phyloP scores from a whole-genome alignment of 208 protist species.

The Trypanosomatidae sp. region DNA sequence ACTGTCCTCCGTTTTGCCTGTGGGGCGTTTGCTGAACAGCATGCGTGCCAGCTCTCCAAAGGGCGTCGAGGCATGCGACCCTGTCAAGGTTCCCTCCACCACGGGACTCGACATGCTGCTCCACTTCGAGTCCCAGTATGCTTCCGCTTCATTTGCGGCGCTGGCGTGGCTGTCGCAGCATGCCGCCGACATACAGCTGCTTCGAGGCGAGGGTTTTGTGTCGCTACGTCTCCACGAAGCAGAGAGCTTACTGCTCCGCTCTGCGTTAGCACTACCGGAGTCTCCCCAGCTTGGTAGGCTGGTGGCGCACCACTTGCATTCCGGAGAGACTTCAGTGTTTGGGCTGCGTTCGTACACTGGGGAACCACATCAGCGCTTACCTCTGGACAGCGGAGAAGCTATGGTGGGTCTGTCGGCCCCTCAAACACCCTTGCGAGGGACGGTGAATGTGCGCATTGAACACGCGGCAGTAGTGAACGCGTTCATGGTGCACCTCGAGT shows the following conservation, averaged over 20 bases:
- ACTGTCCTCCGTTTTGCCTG: constrained; percentile 2
- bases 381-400: background rate
- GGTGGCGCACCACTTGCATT: too few relatives aligned
- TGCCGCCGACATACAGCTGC: background rate
- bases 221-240: background rate
- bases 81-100: background rate
- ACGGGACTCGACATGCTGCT: background rate
- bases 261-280: background rate
- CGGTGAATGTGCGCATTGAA: constrained; percentile 18
- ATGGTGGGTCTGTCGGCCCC: background rate
- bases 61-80: background rate
- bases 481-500: constrained; percentile 20
- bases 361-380: background rate
- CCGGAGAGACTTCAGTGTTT: background rate
- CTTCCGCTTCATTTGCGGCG: constrained; percentile 3
- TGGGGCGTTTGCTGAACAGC: background rate
- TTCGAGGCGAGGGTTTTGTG: constrained; percentile 2
- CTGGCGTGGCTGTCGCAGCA: constrained; percentile 15
- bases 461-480: constrained; percentile 18
- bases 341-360: background rate
- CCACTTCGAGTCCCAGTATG: constrained; percentile 4
- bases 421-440: constrained; percentile 7
- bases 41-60: background rate
- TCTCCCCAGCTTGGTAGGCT: background rate
- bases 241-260: constrained; percentile 1